These are phyloP conservation scores for Solanum hybrid DNA, from an alignment of 305 asterid genomes.

Conservation along the genomic window DNA sequence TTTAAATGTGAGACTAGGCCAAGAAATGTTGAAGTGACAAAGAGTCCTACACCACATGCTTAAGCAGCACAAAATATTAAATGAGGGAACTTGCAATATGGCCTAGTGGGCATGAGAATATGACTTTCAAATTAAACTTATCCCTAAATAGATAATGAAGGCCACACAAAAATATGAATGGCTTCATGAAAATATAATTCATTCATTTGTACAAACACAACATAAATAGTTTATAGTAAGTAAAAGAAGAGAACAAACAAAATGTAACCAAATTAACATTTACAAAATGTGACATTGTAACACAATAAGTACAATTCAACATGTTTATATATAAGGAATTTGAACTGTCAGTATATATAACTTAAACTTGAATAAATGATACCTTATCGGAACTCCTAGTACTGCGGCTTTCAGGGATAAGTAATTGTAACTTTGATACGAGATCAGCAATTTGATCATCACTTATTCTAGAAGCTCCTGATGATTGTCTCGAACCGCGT, in stretches of 20 bases:
- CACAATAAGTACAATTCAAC: neutral
- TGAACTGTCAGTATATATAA: neutral
- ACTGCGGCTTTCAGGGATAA: conserved; percentile 51
- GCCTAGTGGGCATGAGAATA: neutral
- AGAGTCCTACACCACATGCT: neutral
- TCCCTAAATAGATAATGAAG: neutral
- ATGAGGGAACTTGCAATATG: neutral
- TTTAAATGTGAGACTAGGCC: neutral
- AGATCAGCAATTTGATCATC: conserved; percentile 79
- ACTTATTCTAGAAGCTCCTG: conserved; percentile 45
- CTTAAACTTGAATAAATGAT: neutral
- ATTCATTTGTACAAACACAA: neutral
- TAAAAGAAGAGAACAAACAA: neutral
- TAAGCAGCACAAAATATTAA: neutral
- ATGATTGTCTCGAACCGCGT: conserved; percentile 43
- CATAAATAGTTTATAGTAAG: neutral
- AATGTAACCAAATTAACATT: neutral
- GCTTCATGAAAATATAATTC: neutral
- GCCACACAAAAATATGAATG: neutral
- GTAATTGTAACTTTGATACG: conserved; percentile 58
- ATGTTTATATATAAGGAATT: neutral
- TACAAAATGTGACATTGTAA: neutral
- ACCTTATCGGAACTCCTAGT: conserved; percentile 48
- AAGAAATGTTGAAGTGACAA: neutral
- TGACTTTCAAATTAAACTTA: neutral